Evolutionary conservation across 306 rosid genomes (phyloP), one percentile per base, ranked within the genome.

Genomic region (Glycine latifolia): DNA sequence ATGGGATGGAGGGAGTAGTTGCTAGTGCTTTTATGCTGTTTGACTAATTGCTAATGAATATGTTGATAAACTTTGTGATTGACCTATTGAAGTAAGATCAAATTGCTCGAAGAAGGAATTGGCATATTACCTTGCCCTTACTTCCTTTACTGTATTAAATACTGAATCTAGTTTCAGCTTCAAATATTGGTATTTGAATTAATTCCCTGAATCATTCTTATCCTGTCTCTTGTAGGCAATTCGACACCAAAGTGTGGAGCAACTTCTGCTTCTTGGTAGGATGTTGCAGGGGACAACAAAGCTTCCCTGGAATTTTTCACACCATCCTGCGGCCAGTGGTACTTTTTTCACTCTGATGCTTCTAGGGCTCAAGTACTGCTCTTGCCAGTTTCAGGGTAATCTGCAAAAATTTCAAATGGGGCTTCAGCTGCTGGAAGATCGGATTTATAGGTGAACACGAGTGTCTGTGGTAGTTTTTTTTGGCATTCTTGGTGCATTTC

Each of bases 261-360:
- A 95, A 91, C 97, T 95, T 85, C 83, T 95, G 84, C 99, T 95
- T 81, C 86, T 95, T 73, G 97, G 97, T 86, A 91, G 98, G 81
- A 87, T 95, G 97, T 85, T 95, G 81, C 98, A 93, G 87, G 99
- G 99, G 87, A 89, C 97, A 37, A 93, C 95, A 61, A 93, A 90
- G 87, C 88, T 88, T 75, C 95, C 97, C 35, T 93, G 93, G 95
- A 93, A 85, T 77, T 93, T 95, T 88, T 89, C 99, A 46, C 94
- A 13, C 81, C 99, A 95, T 80, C 99, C 99, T 84, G 99, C 98
- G 35, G 99, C 99, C 39, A 86, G 94, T 62, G 99, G 99, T 78
- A 89, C 98, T 67, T 93, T 95, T 83, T 95, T 95, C 83, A 95
- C 98, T 75, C 86, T 95, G 56, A 91, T 95, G 97, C 98, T 91